Conservation (phyloP, 805 yeast genomes). For the Wickerhamia fluorescens region DNA sequence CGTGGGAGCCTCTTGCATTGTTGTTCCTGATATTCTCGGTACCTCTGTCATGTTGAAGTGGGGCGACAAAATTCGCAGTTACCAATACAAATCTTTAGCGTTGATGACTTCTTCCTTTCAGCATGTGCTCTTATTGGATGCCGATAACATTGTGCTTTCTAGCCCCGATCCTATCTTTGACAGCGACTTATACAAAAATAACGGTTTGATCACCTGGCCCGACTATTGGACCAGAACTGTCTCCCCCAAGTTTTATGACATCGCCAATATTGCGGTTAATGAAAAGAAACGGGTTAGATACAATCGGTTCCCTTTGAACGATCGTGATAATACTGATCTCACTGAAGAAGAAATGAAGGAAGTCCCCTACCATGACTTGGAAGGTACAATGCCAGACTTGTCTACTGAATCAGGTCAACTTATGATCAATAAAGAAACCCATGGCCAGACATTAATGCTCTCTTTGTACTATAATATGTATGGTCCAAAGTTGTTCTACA, state of each 20-base stretch:
- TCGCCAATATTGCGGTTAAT: conserved; percentile 25
- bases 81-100: conserved; percentile 62
- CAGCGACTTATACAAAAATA: conserved; percentile 19
- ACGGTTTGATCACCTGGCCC: conserved; percentile 38
- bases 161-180: conserved; percentile 26
- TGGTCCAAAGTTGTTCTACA: conserved; percentile 56
- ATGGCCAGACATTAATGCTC: conserved; percentile 49
- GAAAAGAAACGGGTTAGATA: conserved; percentile 20
- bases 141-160: conserved; percentile 24
- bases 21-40: conserved; percentile 41
- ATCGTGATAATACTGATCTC: conserved; percentile 2
- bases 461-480: conserved; percentile 59
- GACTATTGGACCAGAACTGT: conserved; percentile 36
- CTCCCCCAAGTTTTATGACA: conserved; percentile 29
- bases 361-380: conserved; percentile 54
- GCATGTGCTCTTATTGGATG: conserved; percentile 26
- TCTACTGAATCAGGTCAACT: conserved; percentile 69
- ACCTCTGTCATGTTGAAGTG: conserved; percentile 33
- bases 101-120: conserved; percentile 28
- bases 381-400: conserved; percentile 62
- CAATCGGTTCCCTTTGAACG: conserved; percentile 16
- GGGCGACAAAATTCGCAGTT: conserved; percentile 45
- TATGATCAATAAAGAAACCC: conserved; percentile 49
- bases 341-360: conserved; percentile 6
- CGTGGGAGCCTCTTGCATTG: conserved; percentile 61